These are phyloP conservation scores for Tremellales sp. DNA, from an alignment of 1,284 basidiomycete species.

Conservation along the genomic window DNA sequence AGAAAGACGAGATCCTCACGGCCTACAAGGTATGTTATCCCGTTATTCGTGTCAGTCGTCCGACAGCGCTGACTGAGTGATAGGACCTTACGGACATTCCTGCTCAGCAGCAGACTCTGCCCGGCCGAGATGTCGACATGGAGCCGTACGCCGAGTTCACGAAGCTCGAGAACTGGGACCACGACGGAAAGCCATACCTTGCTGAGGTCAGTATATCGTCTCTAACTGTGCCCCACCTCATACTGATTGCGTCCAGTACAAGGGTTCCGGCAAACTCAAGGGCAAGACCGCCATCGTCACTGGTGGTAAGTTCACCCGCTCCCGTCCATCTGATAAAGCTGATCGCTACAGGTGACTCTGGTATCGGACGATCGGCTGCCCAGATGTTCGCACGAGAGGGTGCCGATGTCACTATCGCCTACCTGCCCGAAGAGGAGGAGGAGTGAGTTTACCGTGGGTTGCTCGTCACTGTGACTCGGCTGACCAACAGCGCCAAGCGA, in stretches of 20 bases:
- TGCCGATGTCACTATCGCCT: conserved; percentile 61
- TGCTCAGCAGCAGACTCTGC: conserved; percentile 51
- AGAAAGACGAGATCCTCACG: conserved; percentile 32
- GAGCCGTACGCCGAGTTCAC: conserved; percentile 56
- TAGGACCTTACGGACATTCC: conserved; percentile 25
- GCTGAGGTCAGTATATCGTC: conserved; percentile 45
- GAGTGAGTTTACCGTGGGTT: conserved; percentile 48
- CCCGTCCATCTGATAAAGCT: not conserved
- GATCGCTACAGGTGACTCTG: conserved; percentile 50
- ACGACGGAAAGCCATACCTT: conserved; percentile 58
- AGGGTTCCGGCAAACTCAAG: conserved; percentile 30
- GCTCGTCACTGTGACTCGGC: not conserved
- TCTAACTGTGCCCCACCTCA: not conserved
- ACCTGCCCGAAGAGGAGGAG: conserved; percentile 59
- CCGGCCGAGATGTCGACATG: conserved; percentile 54
- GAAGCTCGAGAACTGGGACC: conserved; percentile 57
- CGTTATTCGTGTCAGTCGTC: not conserved
- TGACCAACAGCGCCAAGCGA: conserved; percentile 40
- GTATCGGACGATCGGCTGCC: conserved; percentile 61
- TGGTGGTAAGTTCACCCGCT: conserved; percentile 24
- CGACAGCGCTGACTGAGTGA: not conserved
- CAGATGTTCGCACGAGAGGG: conserved; percentile 64
- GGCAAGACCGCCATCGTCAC: conserved; percentile 61
- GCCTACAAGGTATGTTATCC: conserved; percentile 27
- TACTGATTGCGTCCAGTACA: conserved; percentile 18